These are phyloP conservation scores for Cutaneotrichosporon curvatum DNA, from an alignment of 1,284 basidiomycete genomes.

Conservation along the genomic window DNA sequence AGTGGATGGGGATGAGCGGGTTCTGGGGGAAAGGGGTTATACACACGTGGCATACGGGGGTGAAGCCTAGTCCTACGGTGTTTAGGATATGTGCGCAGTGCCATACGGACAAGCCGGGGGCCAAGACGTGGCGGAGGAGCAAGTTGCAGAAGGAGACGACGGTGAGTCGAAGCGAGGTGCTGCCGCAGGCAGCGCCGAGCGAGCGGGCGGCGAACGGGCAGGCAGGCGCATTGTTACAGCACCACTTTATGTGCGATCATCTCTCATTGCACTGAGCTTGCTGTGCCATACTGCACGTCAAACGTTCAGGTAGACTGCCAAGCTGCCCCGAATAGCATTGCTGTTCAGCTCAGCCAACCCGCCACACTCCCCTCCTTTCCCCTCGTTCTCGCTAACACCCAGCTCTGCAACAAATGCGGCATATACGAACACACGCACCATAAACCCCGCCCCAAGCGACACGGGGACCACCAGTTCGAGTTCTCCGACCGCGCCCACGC, in stretches of 20 bases:
- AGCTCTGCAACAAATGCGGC: conserved; percentile 17
- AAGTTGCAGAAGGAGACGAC: conserved; percentile 4
- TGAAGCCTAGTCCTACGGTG: background rate
- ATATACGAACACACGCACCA: conserved; percentile 12
- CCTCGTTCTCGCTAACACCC: background rate
- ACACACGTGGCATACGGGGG: conserved; percentile 1
- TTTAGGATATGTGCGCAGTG: conserved; percentile 9
- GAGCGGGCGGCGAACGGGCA: no score
- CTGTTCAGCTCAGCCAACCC: no score
- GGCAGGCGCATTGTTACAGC: no score
- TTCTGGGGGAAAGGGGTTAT: conserved; percentile 1
- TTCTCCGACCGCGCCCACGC: background rate
- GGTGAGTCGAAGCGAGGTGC: conserved; percentile 1
- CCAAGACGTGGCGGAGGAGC: conserved; percentile 13
- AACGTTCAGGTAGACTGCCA: no score
- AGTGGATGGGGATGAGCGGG: background rate
- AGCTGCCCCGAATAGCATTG: no score
- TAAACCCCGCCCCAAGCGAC: background rate
- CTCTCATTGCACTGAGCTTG: no score
- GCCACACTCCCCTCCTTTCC: no score
- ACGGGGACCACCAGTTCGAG: conserved; percentile 1
- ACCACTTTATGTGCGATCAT: no score
- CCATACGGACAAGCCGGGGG: conserved; percentile 8
- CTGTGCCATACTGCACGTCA: no score
- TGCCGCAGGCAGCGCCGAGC: no score